Conservation (phyloP, 2,329 filamentous ascomycete species). For the Rhytidhysteron rufulum region DNA sequence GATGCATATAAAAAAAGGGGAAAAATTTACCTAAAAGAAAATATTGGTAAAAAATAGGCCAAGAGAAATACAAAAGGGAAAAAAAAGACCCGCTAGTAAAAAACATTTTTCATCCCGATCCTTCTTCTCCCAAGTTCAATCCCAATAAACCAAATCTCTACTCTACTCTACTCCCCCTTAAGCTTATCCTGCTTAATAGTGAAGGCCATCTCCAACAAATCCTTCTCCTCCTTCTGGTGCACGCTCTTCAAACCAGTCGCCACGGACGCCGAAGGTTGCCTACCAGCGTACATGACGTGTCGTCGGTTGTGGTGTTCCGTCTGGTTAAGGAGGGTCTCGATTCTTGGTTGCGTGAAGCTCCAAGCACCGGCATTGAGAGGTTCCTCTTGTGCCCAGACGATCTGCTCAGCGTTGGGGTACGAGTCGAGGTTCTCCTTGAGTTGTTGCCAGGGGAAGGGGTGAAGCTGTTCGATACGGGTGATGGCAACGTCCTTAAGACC, state of each 20-base stretch:
- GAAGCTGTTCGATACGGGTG: conserved; percentile 93
- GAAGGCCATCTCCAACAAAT: conserved; percentile 66
- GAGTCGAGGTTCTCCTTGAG: conserved; percentile 93
- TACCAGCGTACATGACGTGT: conserved; percentile 95
- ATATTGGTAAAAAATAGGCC: too few relatives aligned
- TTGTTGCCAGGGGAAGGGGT: conserved; percentile 98
- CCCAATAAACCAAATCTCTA: too few relatives aligned
- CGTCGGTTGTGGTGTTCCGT: conserved; percentile 90
- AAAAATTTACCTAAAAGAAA: too few relatives aligned
- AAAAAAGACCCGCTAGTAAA: too few relatives aligned
- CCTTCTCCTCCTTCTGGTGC: conserved; percentile 90
- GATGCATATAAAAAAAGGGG: too few relatives aligned
- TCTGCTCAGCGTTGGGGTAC: conserved; percentile 96
- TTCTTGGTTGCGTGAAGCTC: conserved; percentile 94
- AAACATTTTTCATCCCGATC: too few relatives aligned
- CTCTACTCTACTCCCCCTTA: conserved; percentile 55
- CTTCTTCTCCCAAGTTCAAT: too few relatives aligned
- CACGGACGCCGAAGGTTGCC: conserved; percentile 88
- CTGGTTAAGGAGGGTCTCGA: conserved; percentile 92
- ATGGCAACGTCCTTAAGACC: conserved; percentile 87
- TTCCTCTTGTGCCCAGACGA: conserved; percentile 97
- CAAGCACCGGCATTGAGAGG: conserved; percentile 95
- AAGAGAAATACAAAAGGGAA: too few relatives aligned
- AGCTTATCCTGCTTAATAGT: conserved; percentile 61
- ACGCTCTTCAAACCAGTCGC: conserved; percentile 86